phyloP scores from a whole-genome alignment of 352 stramenopile species.

The Phytophthora pistaciae region DNA sequence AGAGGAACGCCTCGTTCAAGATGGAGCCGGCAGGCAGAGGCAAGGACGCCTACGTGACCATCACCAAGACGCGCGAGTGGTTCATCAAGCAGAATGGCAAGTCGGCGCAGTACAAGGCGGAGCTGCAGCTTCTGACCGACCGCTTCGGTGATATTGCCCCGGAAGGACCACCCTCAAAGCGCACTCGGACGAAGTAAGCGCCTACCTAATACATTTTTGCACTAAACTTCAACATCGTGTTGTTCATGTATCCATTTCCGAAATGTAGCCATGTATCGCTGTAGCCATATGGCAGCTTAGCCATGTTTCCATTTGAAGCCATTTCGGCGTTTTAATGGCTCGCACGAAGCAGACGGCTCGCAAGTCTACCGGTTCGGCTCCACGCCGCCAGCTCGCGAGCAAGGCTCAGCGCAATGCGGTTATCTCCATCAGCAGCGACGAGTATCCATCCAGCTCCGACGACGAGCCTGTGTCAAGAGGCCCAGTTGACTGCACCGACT shows the following conservation, averaged over 20 bases:
- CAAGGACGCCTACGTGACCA: constrained; percentile 8
- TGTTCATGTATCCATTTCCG: not conserved
- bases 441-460: too few relatives aligned
- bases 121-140: constrained; percentile 2
- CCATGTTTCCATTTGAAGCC: too few relatives aligned
- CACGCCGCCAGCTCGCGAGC: too few relatives aligned
- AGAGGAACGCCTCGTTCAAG: constrained; percentile 17
- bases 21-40: constrained; percentile 6
- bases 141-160: not conserved
- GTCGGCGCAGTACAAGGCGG: not conserved
- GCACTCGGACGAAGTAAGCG: not conserved
- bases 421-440: too few relatives aligned
- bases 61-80: constrained; percentile 15
- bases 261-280: not conserved
- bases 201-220: not conserved
- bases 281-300: too few relatives aligned
- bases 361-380: too few relatives aligned
- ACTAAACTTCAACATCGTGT: not conserved
- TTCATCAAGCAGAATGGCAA: constrained; percentile 2
- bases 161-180: not conserved
- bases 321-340: too few relatives aligned
- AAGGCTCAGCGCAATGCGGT: too few relatives aligned
- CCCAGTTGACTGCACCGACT: too few relatives aligned
- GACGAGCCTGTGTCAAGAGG: too few relatives aligned
- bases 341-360: too few relatives aligned